phyloP scores from a whole-genome alignment of 176 grass and related monocot genomes.

The Juncus effusus region DNA sequence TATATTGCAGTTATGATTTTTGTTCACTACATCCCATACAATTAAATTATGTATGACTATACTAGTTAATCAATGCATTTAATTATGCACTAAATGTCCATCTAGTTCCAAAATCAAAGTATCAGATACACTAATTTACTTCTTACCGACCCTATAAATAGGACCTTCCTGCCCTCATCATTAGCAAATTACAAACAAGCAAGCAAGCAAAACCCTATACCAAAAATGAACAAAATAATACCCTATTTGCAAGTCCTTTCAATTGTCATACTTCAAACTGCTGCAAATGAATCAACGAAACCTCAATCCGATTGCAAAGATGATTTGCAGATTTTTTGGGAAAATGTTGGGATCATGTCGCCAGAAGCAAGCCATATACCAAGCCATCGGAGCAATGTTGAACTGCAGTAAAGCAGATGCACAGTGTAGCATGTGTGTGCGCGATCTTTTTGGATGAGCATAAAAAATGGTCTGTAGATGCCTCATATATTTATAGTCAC shows the following conservation, averaged over 20 bases:
- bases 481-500: too few relatives aligned
- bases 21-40: neutral
- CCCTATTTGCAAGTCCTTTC: neutral
- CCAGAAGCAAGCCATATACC: neutral
- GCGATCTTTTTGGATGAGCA: too few relatives aligned
- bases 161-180: neutral
- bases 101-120: too few relatives aligned
- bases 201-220: neutral
- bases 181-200: neutral
- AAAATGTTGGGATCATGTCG: neutral
- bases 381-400: constrained; percentile 2
- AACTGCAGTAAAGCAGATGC: constrained; percentile 1
- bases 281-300: neutral
- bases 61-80: neutral
- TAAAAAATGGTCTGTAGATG: too few relatives aligned
- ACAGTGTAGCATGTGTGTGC: too few relatives aligned
- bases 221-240: neutral
- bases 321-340: neutral
- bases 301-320: neutral
- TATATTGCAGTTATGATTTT: too few relatives aligned
- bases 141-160: neutral
- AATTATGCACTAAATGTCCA: neutral
- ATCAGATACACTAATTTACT: neutral
- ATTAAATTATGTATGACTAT: neutral
- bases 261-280: neutral